Evolutionary conservation across 257 asterid genomes (phyloP).

Genomic region (Solanum tarijense): DNA sequence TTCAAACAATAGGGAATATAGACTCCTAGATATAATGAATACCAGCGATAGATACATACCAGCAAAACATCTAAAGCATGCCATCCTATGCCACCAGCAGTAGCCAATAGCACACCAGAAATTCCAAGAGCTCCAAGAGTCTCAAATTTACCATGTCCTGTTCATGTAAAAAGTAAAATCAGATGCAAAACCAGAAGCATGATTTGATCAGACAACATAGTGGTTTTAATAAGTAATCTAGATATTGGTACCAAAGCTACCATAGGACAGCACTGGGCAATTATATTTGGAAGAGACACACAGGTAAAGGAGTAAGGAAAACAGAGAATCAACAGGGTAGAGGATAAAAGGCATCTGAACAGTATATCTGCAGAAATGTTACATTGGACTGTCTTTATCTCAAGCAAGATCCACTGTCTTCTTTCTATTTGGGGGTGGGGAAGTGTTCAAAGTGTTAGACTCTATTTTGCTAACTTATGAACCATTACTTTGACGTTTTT

Average conservation of each 20-base stretch:
- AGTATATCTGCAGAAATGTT: neutral
- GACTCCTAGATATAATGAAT: neutral
- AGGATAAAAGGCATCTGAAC: neutral
- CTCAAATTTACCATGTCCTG: slow-evolving; percentile 98
- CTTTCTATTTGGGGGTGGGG: neutral
- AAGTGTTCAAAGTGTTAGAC: neutral
- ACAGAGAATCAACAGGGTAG: neutral
- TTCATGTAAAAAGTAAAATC: slow-evolving; percentile 9
- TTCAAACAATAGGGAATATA: neutral
- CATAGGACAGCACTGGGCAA: neutral
- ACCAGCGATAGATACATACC: slow-evolving; percentile 22
- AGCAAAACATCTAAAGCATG: slow-evolving; percentile 70
- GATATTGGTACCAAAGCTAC: neutral
- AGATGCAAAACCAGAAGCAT: slow-evolving; percentile 5
- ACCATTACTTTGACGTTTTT: neutral
- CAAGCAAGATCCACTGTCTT: neutral
- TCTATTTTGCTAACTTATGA: neutral
- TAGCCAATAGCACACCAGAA: slow-evolving; percentile 72
- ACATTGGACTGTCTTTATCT: neutral
- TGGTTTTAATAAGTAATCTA: neutral
- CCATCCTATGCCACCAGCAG: slow-evolving; percentile 98
- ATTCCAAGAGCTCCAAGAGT: slow-evolving; percentile 93
- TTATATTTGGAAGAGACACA: neutral
- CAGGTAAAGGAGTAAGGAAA: neutral
- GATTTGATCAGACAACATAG: neutral